Base-by-base conservation (phyloP, 768 basidiomycete species). In the Mycena pura region DNA sequence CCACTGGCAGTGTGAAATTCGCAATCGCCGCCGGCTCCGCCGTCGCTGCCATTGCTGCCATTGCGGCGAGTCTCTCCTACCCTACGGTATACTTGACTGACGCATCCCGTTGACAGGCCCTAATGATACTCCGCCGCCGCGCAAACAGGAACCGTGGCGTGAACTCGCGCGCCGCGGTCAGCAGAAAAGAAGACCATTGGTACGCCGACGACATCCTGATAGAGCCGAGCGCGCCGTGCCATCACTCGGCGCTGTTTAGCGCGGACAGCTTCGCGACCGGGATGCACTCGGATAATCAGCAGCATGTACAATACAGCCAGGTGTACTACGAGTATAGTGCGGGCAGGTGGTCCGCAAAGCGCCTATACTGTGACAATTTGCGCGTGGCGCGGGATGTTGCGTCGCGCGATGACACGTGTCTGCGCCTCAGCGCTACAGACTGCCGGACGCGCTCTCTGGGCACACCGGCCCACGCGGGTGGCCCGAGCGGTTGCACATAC, bases 171-270 rank as follows among this genome's bases (percentile, higher is more conserved):
- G 27, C 32, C 0, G 55, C 28, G 1, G 17, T 9, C 9, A 34
- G 34, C n/a, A n/a, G n/a, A 7, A 62, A 62, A 32, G 60, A 65
- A 15, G 64, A 64, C 49, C 36, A 54, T 25, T 65, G 57, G 64
- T 57, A 58, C n/a, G 31, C 55, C 1, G 62, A 52, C 15, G 63
- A 56, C 22, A 50, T 19, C 25, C 27, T 48, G 29, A 39, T 41
- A 22, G 36, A 50, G 38, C 63, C 60, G 22, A 55, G 31, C 34
- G 56, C 64, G 28, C 60, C 64, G 0, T 65, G 50, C 15, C 13
- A 36, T 32, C 29, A 36, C 22, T 43, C 61, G 22, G 8, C 14
- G 41, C 63, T 36, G 17, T 24, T 58, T 21, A 65, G 64, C 52
- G 32, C 49, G 36, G 64, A 65, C 40, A 62, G 21, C 15, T n/a